phyloP scores from a whole-genome alignment of 2,329 filamentous ascomycete genomes.

The Exutisphaerella laricina region DNA sequence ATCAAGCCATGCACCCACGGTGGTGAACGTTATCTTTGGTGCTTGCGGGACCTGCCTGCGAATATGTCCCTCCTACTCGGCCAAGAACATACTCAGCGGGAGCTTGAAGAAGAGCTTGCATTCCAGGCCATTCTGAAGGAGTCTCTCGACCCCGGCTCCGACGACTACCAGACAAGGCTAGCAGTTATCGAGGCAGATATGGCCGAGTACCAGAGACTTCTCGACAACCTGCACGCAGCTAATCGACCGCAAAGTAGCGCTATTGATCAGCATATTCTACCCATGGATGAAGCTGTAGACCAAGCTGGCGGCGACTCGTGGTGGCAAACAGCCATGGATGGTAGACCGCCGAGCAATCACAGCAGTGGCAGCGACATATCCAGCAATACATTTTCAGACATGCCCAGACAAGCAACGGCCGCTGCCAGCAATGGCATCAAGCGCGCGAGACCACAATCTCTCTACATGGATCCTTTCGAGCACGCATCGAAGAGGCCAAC shows the following conservation, averaged over 20 bases:
- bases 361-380: too few species aligned
- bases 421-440: slow-evolving; percentile 15
- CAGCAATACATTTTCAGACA: neutral
- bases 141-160: neutral
- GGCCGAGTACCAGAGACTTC: neutral
- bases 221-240: neutral
- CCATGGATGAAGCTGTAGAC: neutral
- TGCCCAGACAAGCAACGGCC: neutral
- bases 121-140: neutral
- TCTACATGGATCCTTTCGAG: slow-evolving; percentile 16
- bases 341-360: neutral
- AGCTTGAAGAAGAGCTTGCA: neutral
- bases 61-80: too few species aligned
- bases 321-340: neutral
- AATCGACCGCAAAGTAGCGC: neutral
- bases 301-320: neutral
- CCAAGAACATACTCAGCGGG: too few species aligned
- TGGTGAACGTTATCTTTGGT: too few species aligned
- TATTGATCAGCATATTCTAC: neutral
- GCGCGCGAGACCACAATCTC: slow-evolving; percentile 17
- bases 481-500: slow-evolving; percentile 27
- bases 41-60: too few species aligned
- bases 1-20: too few species aligned
- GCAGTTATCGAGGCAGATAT: neutral
- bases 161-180: neutral